Evolutionary conservation across 805 yeast genomes (phyloP).

Genomic region (Cyberlindnera bimundalis): DNA sequence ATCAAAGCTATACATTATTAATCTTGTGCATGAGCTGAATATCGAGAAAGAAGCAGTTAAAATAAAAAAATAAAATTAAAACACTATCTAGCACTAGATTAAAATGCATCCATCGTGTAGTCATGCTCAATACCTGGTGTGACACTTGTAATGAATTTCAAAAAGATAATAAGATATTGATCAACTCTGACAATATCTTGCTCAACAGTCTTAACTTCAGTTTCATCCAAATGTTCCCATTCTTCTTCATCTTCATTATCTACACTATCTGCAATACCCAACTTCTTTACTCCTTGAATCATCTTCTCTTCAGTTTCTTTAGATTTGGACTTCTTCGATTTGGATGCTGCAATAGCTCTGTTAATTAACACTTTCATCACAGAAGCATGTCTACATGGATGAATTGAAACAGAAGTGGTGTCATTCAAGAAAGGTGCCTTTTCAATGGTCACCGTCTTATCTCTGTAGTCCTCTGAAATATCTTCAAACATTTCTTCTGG

Average conservation of each 20-base stretch:
- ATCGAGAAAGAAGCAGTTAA: too few species aligned
- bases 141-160: conserved; percentile 93
- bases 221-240: conserved; percentile 52
- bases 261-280: conserved; percentile 42
- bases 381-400: conserved; percentile 92
- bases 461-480: conserved; percentile 84
- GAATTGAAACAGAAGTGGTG: conserved; percentile 79
- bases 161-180: conserved; percentile 83
- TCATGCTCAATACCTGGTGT: conserved; percentile 98
- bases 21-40: too few species aligned
- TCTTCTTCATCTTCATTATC: conserved; percentile 49
- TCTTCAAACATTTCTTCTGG: conserved; percentile 95
- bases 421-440: conserved; percentile 78
- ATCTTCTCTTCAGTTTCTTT: conserved; percentile 22
- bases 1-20: too few species aligned
- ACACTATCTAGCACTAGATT: too few species aligned
- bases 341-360: conserved; percentile 55
- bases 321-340: conserved; percentile 26
- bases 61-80: too few species aligned
- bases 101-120: conserved; percentile 95
- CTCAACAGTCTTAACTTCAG: conserved; percentile 30
- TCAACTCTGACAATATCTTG: conserved; percentile 70
- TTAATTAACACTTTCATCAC: conserved; percentile 90
- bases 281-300: conserved; percentile 42
- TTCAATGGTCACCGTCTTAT: conserved; percentile 96